Percentiles rank a stretch among this genome's conserved stretches.
Evolutionary conservation across 2,329 filamentous ascomycete genomes (phyloP).

Genomic region (Ophiostoma perfectum): DNA sequence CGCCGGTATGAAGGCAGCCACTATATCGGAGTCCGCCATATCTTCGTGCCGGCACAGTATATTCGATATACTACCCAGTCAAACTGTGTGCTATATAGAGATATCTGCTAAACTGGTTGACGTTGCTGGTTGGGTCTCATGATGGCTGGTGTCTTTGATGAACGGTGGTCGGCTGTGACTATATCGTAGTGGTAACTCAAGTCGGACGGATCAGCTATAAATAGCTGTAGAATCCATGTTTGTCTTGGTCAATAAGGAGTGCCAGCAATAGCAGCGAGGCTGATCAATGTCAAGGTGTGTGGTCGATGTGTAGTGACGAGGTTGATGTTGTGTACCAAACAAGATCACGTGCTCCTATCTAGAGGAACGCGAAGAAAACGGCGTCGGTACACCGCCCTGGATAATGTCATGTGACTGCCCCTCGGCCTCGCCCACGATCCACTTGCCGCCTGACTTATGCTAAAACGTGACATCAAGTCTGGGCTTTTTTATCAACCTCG

Average conservation of each 20-base stretch:
- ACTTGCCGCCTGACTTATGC: not conserved
- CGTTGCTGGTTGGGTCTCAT: not conserved
- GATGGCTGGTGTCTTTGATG: not conserved
- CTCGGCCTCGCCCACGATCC: slow-evolving; percentile 1
- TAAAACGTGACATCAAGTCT: not conserved
- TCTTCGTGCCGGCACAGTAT: not conserved
- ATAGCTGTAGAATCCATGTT: too few species aligned
- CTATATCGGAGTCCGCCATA: slow-evolving; percentile 55
- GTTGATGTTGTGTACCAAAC: not conserved
- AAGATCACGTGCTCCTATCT: not conserved
- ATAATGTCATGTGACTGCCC: slow-evolving; percentile 4
- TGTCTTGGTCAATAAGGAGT: not conserved
- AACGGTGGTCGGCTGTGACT: not conserved
- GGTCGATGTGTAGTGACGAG: not conserved
- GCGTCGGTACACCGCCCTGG: not conserved
- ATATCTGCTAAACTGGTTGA: not conserved
- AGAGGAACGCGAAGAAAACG: not conserved
- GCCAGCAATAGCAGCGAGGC: too few species aligned
- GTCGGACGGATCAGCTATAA: not conserved
- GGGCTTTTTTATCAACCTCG: not conserved
- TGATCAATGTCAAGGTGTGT: not conserved
- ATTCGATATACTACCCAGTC: not conserved
- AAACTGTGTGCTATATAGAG: not conserved
- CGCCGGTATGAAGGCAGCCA: slow-evolving; percentile 64
- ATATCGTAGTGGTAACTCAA: not conserved